Evolutionary conservation across 306 rosid genomes (phyloP).

Genomic region (Gastrolobium bilobum): DNA sequence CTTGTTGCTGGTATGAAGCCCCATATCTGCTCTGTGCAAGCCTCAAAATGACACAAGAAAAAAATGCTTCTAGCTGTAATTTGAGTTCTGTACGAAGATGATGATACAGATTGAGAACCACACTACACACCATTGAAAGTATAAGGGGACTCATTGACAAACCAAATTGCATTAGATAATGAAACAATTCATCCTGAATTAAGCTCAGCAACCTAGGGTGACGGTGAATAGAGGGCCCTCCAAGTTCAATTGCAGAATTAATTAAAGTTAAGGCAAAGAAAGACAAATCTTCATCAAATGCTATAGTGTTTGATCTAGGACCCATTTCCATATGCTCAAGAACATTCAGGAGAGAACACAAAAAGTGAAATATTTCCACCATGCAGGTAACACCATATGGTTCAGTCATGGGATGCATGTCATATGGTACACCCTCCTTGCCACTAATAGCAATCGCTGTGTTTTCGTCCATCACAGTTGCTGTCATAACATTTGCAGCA

Average conservation of each 20-base stretch:
- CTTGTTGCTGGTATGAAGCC: conserved; percentile 93
- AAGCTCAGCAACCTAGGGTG: conserved; percentile 84
- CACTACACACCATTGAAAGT: conserved; percentile 87
- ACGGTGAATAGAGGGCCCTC: conserved; percentile 82
- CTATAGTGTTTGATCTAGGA: conserved; percentile 77
- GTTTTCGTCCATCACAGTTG: conserved; percentile 70
- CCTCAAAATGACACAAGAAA: conserved; percentile 90
- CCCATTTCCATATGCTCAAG: conserved; percentile 79
- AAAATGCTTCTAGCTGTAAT: conserved; percentile 89
- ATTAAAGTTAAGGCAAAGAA: conserved; percentile 91
- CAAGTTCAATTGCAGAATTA: conserved; percentile 92
- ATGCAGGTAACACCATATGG: conserved; percentile 98
- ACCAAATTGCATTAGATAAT: conserved; percentile 89
- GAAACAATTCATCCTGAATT: conserved; percentile 90
- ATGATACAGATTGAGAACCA: conserved; percentile 83
- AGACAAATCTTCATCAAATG: conserved; percentile 96
- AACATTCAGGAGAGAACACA: conserved; percentile 87
- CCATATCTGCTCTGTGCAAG: conserved; percentile 90
- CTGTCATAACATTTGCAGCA: conserved; percentile 62
- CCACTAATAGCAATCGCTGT: conserved; percentile 57
- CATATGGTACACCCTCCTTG: conserved; percentile 76
- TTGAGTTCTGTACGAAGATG: conserved; percentile 84
- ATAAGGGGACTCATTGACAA: conserved; percentile 84
- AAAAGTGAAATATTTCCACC: conserved; percentile 94
- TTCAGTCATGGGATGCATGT: conserved; percentile 82